A percentile compares a stretch with the other conserved stretches of the same genome.
These are phyloP conservation scores for Rostrohypoxylon terebratum DNA, from an alignment of 495 filamentous ascomycete species.

Conservation along the genomic window DNA sequence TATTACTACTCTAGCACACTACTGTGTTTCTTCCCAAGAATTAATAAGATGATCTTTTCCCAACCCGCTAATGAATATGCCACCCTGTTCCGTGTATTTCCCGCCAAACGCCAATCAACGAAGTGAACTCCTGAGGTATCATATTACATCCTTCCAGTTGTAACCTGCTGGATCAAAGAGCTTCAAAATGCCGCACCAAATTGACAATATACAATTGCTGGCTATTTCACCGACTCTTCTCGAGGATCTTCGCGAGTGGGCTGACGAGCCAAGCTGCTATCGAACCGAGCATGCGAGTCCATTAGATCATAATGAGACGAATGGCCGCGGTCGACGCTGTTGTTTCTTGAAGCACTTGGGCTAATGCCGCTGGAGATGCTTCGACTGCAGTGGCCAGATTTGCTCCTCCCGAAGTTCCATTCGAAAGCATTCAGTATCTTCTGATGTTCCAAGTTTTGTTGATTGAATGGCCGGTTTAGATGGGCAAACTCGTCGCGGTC, in stretches of 20 bases:
- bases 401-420: slow-evolving; percentile 42
- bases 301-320: slow-evolving; percentile 19
- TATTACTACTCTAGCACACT: background rate
- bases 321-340: slow-evolving; percentile 38
- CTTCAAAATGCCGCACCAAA: background rate
- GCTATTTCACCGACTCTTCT: slow-evolving; percentile 12
- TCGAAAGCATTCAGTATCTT: slow-evolving; percentile 47
- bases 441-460: slow-evolving; percentile 48
- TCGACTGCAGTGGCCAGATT: slow-evolving; percentile 32
- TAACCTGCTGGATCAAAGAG: background rate
- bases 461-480: slow-evolving; percentile 46
- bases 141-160: slow-evolving; percentile 20
- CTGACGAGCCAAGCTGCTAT: slow-evolving; percentile 7
- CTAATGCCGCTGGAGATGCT: slow-evolving; percentile 45
- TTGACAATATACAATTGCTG: background rate
- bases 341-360: slow-evolving; percentile 43
- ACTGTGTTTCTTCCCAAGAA: background rate
- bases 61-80: slow-evolving; percentile 8
- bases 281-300: slow-evolving; percentile 26
- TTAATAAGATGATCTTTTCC: slow-evolving; percentile 19
- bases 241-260: slow-evolving; percentile 25
- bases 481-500: slow-evolving; percentile 31
- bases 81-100: background rate
- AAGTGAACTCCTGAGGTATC: slow-evolving; percentile 19
- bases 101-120: slow-evolving; percentile 8